Conservation (phyloP, 176 grass and related monocot genomes). For the Carex kokanica region DNA sequence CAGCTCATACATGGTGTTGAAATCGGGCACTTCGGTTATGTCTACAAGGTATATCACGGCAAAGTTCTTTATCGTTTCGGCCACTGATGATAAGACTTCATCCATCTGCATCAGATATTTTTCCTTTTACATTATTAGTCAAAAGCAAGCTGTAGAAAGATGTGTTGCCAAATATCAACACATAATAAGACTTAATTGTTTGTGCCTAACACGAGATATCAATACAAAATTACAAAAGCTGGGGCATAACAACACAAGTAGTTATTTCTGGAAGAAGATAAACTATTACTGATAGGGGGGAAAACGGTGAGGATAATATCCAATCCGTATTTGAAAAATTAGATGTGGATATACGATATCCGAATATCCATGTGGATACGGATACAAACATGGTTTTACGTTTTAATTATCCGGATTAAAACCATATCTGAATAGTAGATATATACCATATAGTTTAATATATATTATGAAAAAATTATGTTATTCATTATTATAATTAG, state of each 20-base stretch:
- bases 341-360: too few species aligned
- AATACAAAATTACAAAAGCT: background rate
- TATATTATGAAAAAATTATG: too few species aligned
- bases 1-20: constrained; percentile 92
- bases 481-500: too few species aligned
- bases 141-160: background rate
- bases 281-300: background rate
- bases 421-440: too few species aligned
- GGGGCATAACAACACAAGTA: background rate
- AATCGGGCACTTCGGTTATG: constrained; percentile 79
- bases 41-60: constrained; percentile 78
- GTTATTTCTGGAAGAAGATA: background rate
- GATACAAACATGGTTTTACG: too few species aligned
- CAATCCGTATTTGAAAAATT: too few species aligned
- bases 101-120: constrained; percentile 58
- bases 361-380: too few species aligned
- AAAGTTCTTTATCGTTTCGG: constrained; percentile 93
- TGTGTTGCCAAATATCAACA: background rate
- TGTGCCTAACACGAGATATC: background rate
- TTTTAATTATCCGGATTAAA: too few species aligned
- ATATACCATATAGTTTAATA: too few species aligned
- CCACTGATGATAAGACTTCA: constrained; percentile 64
- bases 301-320: too few species aligned
- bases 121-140: background rate
- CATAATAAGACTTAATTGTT: background rate